phyloP scores from a whole-genome alignment of 371 early-diverging fungal species.

The Batkoa obscura region DNA sequence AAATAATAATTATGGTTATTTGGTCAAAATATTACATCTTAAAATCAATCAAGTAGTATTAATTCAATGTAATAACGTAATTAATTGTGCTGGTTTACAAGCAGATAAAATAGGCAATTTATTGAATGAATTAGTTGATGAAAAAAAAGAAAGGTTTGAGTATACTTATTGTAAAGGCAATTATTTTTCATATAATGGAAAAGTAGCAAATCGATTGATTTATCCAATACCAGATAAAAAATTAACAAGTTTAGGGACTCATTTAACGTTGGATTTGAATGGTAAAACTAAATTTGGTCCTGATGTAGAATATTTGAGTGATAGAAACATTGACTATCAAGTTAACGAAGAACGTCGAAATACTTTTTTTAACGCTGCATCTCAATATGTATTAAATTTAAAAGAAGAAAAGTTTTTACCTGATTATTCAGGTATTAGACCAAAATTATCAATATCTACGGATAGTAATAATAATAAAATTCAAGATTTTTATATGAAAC shows the following conservation, averaged over 20 bases:
- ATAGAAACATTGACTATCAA: constrained; percentile 16
- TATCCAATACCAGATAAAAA: constrained; percentile 70
- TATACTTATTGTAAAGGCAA: constrained; percentile 55
- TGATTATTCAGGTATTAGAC: constrained; percentile 73
- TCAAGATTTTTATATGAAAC: constrained; percentile 57
- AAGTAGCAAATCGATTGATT: constrained; percentile 32
- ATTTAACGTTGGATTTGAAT: constrained; percentile 62
- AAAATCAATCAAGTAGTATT: constrained; percentile 14
- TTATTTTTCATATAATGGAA: constrained; percentile 39
- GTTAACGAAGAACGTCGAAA: constrained; percentile 18
- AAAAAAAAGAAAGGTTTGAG: constrained; percentile 13
- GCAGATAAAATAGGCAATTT: constrained; percentile 41
- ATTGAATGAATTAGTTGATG: constrained; percentile 11
- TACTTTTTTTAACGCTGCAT: constrained; percentile 30
- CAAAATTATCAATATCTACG: constrained; percentile 59
- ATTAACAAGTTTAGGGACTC: constrained; percentile 53
- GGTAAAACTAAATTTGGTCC: constrained; percentile 69
- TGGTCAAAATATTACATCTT: constrained; percentile 18
- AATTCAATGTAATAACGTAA: constrained; percentile 34
- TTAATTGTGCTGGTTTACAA: constrained; percentile 64
- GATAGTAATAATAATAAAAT: no score
- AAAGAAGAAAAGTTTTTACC: constrained; percentile 28
- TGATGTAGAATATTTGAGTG: constrained; percentile 38
- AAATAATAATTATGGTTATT: constrained; percentile 16
- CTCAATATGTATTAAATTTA: constrained; percentile 38